Conservation (phyloP, 2,329 filamentous ascomycete species). For the Graphilbum fragrans region DNA sequence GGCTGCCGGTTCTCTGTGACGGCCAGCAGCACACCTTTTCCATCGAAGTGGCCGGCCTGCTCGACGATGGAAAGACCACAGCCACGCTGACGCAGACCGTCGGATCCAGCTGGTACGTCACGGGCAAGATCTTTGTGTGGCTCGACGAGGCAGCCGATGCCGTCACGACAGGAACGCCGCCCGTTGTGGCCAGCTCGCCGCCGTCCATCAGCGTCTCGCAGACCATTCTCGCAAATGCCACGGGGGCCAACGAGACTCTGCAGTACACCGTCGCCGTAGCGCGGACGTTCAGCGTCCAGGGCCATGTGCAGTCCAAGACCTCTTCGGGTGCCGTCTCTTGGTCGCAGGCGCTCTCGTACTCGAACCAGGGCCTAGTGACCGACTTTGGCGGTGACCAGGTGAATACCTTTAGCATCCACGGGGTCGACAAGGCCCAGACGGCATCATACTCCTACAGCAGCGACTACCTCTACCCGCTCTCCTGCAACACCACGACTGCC, state of each 20-base stretch:
- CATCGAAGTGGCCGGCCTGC: constrained; percentile 53
- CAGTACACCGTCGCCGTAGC: constrained; percentile 43
- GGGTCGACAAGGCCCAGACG: constrained; percentile 13
- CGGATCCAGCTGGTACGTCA: constrained; percentile 61
- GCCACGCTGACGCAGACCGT: constrained; percentile 39
- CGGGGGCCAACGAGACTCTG: constrained; percentile 47
- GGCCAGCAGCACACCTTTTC: constrained; percentile 53
- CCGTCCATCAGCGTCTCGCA: constrained; percentile 32
- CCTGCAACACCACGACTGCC: constrained; percentile 38
- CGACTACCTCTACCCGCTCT: constrained; percentile 48
- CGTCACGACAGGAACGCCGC: constrained; percentile 32
- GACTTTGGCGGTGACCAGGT: constrained; percentile 28
- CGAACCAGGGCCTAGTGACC: constrained; percentile 34
- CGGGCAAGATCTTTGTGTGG: constrained; percentile 74
- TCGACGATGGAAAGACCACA: constrained; percentile 35
- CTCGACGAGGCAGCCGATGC: constrained; percentile 36
- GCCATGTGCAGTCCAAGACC: constrained; percentile 36
- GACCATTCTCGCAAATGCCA: constrained; percentile 26
- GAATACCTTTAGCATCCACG: constrained; percentile 19
- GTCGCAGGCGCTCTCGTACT: constrained; percentile 45
- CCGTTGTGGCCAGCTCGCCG: constrained; percentile 14
- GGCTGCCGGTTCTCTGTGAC: constrained; percentile 57
- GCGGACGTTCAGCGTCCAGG: constrained; percentile 40
- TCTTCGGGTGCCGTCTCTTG: constrained; percentile 29
- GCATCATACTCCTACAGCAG: constrained; percentile 16